phyloP scores from a whole-genome alignment of 208 protist genomes.

The Trypanosoma melophagium region DNA sequence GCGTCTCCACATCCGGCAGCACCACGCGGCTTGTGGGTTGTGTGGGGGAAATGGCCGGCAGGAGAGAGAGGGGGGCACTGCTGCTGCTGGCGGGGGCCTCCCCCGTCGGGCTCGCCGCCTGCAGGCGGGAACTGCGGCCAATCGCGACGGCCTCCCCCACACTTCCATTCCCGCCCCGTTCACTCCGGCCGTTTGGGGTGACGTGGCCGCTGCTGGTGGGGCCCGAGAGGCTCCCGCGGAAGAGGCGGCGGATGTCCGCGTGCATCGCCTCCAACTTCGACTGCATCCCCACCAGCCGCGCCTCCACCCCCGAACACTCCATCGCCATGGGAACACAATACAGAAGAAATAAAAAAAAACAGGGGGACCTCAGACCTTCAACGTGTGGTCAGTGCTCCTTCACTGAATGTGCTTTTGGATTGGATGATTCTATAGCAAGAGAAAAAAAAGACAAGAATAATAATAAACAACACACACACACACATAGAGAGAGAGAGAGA shows the following conservation, averaged over 20 bases:
- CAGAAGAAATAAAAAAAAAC: conserved; percentile 19
- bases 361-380: neutral
- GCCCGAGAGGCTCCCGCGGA: neutral
- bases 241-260: conserved; percentile 43
- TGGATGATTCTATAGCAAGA: conserved; percentile 8
- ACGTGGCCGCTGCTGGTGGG: neutral
- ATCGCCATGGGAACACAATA: neutral
- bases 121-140: conserved; percentile 6
- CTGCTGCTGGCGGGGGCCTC: neutral
- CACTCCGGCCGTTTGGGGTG: neutral
- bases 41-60: neutral
- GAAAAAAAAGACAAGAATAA: neutral
- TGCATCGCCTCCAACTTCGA: conserved; percentile 54
- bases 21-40: neutral
- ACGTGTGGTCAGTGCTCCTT: no score
- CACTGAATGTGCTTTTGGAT: no score
- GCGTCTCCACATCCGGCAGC: neutral
- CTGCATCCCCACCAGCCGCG: conserved; percentile 46
- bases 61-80: neutral
- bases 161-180: no score
- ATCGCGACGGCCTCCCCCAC: conserved; percentile 12
- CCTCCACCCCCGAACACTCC: conserved; percentile 25
- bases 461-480: neutral
- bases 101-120: neutral
- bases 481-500: neutral